phyloP scores from a whole-genome alignment of 2,329 filamentous ascomycete species.

The Arthrocladium fulminans region DNA sequence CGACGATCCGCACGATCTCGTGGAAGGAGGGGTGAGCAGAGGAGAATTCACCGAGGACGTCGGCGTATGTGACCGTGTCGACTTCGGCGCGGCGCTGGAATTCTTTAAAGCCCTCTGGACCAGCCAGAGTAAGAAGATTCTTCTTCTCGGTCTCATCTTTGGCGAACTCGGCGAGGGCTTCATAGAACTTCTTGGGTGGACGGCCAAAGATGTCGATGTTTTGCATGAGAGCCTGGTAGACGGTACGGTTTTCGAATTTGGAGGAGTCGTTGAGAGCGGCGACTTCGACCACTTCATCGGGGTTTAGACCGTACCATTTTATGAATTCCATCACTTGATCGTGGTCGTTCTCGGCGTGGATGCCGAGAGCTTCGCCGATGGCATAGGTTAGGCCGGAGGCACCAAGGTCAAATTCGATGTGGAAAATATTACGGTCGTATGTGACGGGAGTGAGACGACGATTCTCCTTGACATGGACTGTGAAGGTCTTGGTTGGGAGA shows the following conservation, averaged over 20 bases:
- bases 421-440: slow-evolving; percentile 99
- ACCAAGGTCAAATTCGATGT: slow-evolving; percentile 96
- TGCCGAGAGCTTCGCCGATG: slow-evolving; percentile 92
- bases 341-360: slow-evolving; percentile 89
- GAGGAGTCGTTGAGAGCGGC: slow-evolving; percentile 69
- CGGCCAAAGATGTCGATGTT: slow-evolving; percentile 96
- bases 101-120: slow-evolving; percentile 71
- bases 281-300: slow-evolving; percentile 80
- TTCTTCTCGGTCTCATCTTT: slow-evolving; percentile 73
- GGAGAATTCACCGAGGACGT: slow-evolving; percentile 78
- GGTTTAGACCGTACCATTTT: slow-evolving; percentile 73
- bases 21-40: slow-evolving; percentile 84
- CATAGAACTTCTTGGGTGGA: slow-evolving; percentile 96
- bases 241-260: slow-evolving; percentile 75
- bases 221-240: slow-evolving; percentile 83
- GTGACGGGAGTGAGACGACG: slow-evolving; percentile 76
- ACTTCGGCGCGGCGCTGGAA: slow-evolving; percentile 89
- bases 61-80: slow-evolving; percentile 83
- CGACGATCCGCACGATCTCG: slow-evolving; percentile 78
- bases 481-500: slow-evolving; percentile 72
- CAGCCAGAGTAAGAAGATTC: slow-evolving; percentile 65
- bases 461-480: slow-evolving; percentile 89
- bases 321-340: slow-evolving; percentile 76
- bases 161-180: slow-evolving; percentile 78
- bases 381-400: slow-evolving; percentile 87